A percentile compares a stretch with the other conserved stretches of the same genome.
Evolutionary conservation across 257 asterid species (phyloP).

Genomic region (Solanum tarapatanum): DNA sequence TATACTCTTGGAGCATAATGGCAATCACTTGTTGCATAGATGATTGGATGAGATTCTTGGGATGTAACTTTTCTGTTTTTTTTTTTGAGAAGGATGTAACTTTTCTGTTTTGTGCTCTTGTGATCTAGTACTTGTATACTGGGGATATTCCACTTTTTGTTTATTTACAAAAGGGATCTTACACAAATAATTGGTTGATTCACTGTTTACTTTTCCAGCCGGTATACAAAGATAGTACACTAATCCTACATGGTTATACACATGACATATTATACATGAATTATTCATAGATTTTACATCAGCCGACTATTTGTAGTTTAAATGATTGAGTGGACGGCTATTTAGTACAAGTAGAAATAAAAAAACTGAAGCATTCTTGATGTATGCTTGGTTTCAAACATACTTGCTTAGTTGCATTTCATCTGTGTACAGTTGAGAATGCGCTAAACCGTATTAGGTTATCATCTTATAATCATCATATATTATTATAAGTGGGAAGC

Average conservation of each 20-base stretch:
- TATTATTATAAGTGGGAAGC: background rate
- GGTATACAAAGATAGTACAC: background rate
- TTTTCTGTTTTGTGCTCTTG: background rate
- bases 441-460: background rate
- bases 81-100: too few species aligned
- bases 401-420: background rate
- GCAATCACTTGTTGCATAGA: background rate
- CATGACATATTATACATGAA: background rate
- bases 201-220: background rate
- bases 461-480: background rate
- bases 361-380: background rate
- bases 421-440: background rate
- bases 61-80: background rate
- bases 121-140: background rate
- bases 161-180: background rate
- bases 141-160: background rate
- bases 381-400: background rate
- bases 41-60: background rate
- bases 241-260: background rate
- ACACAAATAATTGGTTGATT: background rate
- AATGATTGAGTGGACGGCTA: background rate
- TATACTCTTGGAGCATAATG: background rate
- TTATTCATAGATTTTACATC: background rate
- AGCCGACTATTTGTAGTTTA: background rate
- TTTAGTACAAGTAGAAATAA: background rate